Evolutionary conservation across 2,329 filamentous ascomycete species (phyloP).

Genomic region (Reticulascus tulasneorum): DNA sequence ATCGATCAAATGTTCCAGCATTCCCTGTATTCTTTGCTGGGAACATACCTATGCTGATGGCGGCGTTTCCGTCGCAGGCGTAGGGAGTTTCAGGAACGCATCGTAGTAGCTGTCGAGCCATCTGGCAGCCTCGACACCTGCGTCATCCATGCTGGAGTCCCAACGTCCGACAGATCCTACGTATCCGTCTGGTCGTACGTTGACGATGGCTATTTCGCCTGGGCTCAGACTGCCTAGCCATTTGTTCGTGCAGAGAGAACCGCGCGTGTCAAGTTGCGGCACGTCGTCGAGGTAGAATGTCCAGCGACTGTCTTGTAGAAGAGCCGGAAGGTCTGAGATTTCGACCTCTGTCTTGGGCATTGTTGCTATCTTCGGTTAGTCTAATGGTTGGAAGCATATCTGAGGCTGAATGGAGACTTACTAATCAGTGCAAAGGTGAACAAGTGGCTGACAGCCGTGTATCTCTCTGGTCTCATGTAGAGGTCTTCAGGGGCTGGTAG

Average conservation of each 20-base stretch:
- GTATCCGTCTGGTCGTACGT: conserved; percentile 71
- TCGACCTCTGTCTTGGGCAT: conserved; percentile 62
- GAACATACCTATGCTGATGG: too few relatives aligned
- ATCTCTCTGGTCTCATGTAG: conserved; percentile 64
- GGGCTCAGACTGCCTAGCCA: conserved; percentile 60
- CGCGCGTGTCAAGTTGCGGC: conserved; percentile 49
- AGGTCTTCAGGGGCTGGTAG: conserved; percentile 57
- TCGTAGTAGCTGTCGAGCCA: conserved; percentile 54
- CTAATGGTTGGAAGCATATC: conserved; percentile 3
- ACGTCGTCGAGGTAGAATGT: conserved; percentile 69
- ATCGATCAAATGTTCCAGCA: too few relatives aligned
- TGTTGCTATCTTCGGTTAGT: conserved; percentile 36
- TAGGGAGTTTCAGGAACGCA: conserved; percentile 49
- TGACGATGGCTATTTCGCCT: conserved; percentile 59
- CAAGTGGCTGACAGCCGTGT: conserved; percentile 62
- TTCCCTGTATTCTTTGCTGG: too few relatives aligned
- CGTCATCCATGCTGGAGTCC: conserved; percentile 46
- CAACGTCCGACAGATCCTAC: conserved; percentile 59
- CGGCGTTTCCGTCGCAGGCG: too few relatives aligned
- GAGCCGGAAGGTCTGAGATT: conserved; percentile 57
- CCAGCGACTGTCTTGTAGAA: conserved; percentile 64
- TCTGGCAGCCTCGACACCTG: conserved; percentile 47
- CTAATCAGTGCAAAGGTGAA: conserved; percentile 69
- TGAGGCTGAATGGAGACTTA: conserved; percentile 30
- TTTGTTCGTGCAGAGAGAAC: conserved; percentile 58